Percentiles rank a stretch among this genome's conserved stretches.
These are phyloP conservation scores for Apiospora pterosperma DNA, from an alignment of 2,329 filamentous ascomycete species.

Conservation along the genomic window DNA sequence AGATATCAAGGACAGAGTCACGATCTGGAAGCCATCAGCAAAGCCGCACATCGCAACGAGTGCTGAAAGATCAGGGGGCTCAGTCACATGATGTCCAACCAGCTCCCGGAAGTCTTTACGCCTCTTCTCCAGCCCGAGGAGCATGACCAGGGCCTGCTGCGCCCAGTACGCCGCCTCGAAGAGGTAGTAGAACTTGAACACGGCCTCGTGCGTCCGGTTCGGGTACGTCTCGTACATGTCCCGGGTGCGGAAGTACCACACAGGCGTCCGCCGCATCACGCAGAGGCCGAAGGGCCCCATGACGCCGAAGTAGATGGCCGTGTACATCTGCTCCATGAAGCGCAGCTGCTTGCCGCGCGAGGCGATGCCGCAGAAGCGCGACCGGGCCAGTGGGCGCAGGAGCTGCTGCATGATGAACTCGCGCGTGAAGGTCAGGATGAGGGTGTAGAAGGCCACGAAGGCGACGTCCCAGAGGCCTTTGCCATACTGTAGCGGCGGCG, in stretches of 20 bases:
- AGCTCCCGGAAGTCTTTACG: conserved; percentile 71
- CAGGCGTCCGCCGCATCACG: conserved; percentile 65
- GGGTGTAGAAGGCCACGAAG: conserved; percentile 69
- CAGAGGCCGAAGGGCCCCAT: conserved; percentile 67
- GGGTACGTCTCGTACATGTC: conserved; percentile 72
- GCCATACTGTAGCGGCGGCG: conserved; percentile 55
- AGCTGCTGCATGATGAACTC: conserved; percentile 73
- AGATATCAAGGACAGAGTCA: not conserved
- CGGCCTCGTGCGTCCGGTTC: conserved; percentile 59
- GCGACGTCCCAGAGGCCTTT: conserved; percentile 67
- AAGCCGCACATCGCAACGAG: not conserved
- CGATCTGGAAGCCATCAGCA: not conserved
- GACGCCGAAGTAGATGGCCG: conserved; percentile 66
- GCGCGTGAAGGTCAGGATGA: conserved; percentile 69
- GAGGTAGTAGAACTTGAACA: conserved; percentile 74
- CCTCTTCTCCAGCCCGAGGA: conserved; percentile 67
- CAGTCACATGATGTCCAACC: conserved; percentile 40
- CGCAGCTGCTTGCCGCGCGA: conserved; percentile 62
- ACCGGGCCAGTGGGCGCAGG: conserved; percentile 58
- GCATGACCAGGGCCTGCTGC: conserved; percentile 68
- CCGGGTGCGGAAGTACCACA: conserved; percentile 73
- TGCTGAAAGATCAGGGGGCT: not conserved
- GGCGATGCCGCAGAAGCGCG: conserved; percentile 48
- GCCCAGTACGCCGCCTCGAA: conserved; percentile 73
- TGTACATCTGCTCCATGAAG: conserved; percentile 77